A percentile compares a stretch with the other conserved stretches of the same genome.
Conservation (phyloP, 2,329 filamentous ascomycete species). For the Penicillium frequentans region DNA sequence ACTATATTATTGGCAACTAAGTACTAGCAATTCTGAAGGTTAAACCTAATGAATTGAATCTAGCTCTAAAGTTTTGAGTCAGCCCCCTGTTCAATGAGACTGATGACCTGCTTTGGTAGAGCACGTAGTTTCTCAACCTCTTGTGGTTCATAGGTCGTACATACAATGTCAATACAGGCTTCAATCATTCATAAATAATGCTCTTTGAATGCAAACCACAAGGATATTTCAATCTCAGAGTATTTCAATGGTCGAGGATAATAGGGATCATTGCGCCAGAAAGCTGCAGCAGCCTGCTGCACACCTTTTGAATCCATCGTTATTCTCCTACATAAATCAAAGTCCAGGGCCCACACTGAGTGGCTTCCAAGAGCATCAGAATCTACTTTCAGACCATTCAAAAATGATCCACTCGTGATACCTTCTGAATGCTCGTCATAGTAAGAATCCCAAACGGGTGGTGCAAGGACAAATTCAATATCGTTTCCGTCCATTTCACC, state of each 20-base stretch:
- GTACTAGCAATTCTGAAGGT: no score
- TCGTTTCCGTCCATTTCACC: constrained; percentile 53
- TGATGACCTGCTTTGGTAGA: no score
- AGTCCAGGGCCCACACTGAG: constrained; percentile 51
- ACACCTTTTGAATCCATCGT: constrained; percentile 44
- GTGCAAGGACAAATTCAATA: constrained; percentile 56
- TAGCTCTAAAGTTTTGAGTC: no score
- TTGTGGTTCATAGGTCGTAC: no score
- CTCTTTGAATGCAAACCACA: no score
- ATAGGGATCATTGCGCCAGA: constrained; percentile 54
- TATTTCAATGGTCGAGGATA: constrained; percentile 44
- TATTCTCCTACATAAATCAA: constrained; percentile 44
- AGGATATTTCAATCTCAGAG: not conserved
- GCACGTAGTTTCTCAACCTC: no score
- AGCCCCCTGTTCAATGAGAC: no score
- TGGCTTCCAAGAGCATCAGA: constrained; percentile 32
- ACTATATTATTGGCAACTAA: no score
- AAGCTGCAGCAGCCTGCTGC: constrained; percentile 44
- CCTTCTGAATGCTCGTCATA: not conserved
- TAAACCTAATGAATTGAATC: no score
- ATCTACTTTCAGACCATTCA: not conserved
- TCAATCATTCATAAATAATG: no score
- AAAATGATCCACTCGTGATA: not conserved
- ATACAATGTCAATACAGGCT: no score
- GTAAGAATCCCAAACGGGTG: not conserved